These are phyloP conservation scores for Calophaca sinica DNA, from an alignment of 306 rosid species.

Conservation along the genomic window DNA sequence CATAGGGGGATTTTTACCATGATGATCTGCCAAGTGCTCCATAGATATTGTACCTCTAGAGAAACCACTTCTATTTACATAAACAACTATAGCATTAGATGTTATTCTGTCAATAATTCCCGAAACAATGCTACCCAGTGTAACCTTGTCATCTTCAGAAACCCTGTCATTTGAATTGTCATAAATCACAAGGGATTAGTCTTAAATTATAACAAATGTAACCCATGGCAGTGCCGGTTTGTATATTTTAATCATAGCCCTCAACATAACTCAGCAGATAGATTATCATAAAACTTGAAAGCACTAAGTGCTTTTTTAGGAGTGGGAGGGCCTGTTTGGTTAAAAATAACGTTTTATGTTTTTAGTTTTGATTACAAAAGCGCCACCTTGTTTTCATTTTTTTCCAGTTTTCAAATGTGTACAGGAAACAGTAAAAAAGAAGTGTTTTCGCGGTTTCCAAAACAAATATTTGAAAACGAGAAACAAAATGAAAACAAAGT, in stretches of 20 bases:
- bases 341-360: neutral
- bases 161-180: conserved; percentile 64
- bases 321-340: neutral
- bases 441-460: no score
- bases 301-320: neutral
- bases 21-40: conserved; percentile 93
- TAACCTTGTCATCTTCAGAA: conserved; percentile 70
- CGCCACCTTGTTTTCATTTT: neutral
- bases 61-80: conserved; percentile 66
- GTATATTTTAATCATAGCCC: conserved; percentile 34
- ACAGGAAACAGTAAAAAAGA: neutral
- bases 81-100: conserved; percentile 63
- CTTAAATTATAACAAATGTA: conserved; percentile 15
- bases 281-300: conserved; percentile 19
- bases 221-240: neutral
- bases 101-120: conserved; percentile 85
- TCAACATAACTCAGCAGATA: conserved; percentile 21
- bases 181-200: conserved; percentile 10
- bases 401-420: neutral
- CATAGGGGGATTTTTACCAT: conserved; percentile 57
- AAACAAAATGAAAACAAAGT: no score
- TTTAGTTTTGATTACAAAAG: neutral
- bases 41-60: conserved; percentile 76
- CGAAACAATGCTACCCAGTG: conserved; percentile 74
- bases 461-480: no score